Evolutionary conservation across 768 basidiomycete genomes (phyloP), one percentile per base, ranked within the genome.

Genomic region (Psilocybe tampanensis): DNA sequence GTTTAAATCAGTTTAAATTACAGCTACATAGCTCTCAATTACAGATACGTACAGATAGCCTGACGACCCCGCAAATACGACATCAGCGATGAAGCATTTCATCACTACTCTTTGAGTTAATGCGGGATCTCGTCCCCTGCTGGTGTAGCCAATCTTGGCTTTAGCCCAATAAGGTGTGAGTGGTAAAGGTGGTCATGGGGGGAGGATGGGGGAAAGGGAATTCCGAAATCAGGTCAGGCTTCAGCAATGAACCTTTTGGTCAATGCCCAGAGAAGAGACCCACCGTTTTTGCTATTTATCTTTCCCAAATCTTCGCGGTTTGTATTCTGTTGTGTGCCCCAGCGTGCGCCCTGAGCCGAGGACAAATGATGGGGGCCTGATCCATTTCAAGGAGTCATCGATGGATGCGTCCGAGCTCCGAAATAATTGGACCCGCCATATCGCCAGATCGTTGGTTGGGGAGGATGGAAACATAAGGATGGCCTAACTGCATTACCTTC

Each of bases 71-170:
- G 54, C 57, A 43, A 48, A 55, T 50, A 55, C 55, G 55, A 49
- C 59, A 64, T 60, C 51, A 59, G 58, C 58, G 41, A 61, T 59
- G 43, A 44, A 52, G 48, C 33, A 29, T 29, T 54, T 59, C 59
- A 61, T 58, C 55, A 55, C 60, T 62, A 60, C 61, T 60, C 54
- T 59, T 62, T 66, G 65, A 58, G 60, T 63, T 66, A 63, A 63
- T 60, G 64, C 64, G 64, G 60, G 39, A 54, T 43, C 26, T 50
- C 24, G 44, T 39, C 48, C 50, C 43, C 41, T 41, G 52, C 54
- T 58, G 52, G 61, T 49, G 54, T 56, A 60, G 47, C 55, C 42
- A 53, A 60, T 60, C 51, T 44, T 24, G 60, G 47, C 51, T 51
- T 22, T 61, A 60, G 52, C 58, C 58, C 60, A 63, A 55, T 60